Conservation (phyloP, 495 filamentous ascomycete genomes). For the Collariella sp. region DNA sequence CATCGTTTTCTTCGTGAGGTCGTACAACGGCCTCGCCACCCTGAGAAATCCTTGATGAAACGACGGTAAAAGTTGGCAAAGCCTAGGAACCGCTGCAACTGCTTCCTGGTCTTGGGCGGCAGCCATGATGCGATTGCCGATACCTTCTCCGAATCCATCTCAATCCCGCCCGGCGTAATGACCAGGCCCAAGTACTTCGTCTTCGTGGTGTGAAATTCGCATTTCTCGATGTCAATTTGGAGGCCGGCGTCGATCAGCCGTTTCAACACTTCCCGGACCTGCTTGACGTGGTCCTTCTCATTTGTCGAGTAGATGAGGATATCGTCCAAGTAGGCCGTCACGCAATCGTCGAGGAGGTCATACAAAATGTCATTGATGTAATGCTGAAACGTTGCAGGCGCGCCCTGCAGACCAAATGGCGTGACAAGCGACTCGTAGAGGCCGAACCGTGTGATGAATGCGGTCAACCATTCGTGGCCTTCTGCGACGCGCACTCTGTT, state of each 20-base stretch:
- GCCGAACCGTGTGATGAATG: background rate
- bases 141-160: conserved; percentile 2
- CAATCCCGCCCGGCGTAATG: background rate
- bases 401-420: background rate
- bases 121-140: background rate
- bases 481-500: background rate
- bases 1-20: background rate
- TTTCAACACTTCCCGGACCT: background rate
- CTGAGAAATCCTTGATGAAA: conserved; percentile 4
- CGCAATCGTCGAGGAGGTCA: background rate
- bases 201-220: background rate
- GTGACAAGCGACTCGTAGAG: background rate
- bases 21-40: background rate
- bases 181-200: background rate
- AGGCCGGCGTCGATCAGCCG: background rate
- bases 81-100: background rate
- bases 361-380: background rate
- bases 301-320: background rate
- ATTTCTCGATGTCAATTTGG: background rate
- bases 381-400: background rate
- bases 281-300: background rate
- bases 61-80: conserved; percentile 14
- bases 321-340: background rate
- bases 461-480: background rate
- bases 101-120: background rate